Evolutionary conservation across 225 moss, liverwort and hornwort genomes (phyloP), one percentile per base, ranked within the genome.

Genomic region (Takakia lepidozioides): DNA sequence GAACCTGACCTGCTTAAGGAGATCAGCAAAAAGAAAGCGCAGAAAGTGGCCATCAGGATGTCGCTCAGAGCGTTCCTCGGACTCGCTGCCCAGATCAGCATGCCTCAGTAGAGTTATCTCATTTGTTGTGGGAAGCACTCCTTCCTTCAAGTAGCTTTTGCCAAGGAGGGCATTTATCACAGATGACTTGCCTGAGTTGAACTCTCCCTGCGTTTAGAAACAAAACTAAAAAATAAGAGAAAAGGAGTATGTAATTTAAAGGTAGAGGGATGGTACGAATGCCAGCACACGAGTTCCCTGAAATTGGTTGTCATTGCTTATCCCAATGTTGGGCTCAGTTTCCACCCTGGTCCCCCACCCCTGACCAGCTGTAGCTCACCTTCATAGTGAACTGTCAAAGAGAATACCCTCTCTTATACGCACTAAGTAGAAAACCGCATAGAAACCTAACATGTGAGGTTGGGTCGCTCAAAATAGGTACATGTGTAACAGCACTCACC

Each of bases 1-100:
- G n/a, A 43, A 46, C 56, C 78, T 66, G 61, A 98, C 98, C 98
- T 91, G 87, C 53, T 83, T 98, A 25, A 98, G 64, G 57, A 98
- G 81, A 21, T 69, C 56, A 34, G 98, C 87, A 38, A 85, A 78
- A 49, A 98, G 67, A 55, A 78, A 91, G 28, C 87, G 98, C 58
- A 98, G 50, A 61, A 83, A 98, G 61, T 98, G 98, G 7, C 91
- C 91, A 68, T 98, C 91, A 0, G 87, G 87, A 48, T 91, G 98
- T 41, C 71, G 77, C 54, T 91, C 98, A 35, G 83, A 85, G 37
- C 91, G 82, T 63, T 91, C 91, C 55, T 60, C 83, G 45, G 80
- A 70, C 45, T 85, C 81, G 19, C 38, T 60, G 27, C 85, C 87
- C 45, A 85, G 83, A 55, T 62, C 85, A 48, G 78, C 61, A 59